phyloP scores from a whole-genome alignment of 164 flowering plant genomes.

The Malania oleifera region DNA sequence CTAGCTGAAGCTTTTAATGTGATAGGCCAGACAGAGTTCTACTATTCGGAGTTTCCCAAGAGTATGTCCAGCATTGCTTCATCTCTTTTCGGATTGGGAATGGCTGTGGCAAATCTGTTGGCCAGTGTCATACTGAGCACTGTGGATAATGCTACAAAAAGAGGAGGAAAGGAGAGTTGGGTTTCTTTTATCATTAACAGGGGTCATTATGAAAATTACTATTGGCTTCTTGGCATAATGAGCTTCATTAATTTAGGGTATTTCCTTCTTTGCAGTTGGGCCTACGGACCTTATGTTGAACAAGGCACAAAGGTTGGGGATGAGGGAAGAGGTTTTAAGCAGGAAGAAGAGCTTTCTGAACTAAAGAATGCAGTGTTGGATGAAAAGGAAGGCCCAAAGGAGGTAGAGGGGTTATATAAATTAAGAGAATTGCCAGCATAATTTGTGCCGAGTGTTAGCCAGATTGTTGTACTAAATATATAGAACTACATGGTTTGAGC shows the following conservation, averaged over 20 bases:
- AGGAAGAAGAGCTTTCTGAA: constrained; percentile 19
- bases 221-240: constrained; percentile 57
- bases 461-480: too few species aligned
- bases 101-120: constrained; percentile 59
- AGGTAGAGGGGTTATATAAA: constrained; percentile 38
- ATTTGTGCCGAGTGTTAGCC: neutral
- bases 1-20: constrained; percentile 72
- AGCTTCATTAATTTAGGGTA: constrained; percentile 43
- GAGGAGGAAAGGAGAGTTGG: constrained; percentile 60
- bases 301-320: constrained; percentile 19
- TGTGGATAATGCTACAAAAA: constrained; percentile 36
- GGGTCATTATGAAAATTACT: constrained; percentile 64
- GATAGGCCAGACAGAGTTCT: constrained; percentile 77
- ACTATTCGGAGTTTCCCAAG: constrained; percentile 69
- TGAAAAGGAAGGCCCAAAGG: constrained; percentile 10
- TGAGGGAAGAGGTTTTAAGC: constrained; percentile 13
- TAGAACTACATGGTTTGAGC: too few species aligned
- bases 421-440: neutral
- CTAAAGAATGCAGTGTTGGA: neutral
- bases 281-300: constrained; percentile 50
- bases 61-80: constrained; percentile 72
- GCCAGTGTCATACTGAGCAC: constrained; percentile 39
- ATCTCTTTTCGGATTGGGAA: constrained; percentile 49
- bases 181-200: constrained; percentile 56
- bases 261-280: constrained; percentile 51